Base-by-base conservation (phyloP, 225 moss, liverwort and hornwort species). In the Marchantia polymorpha region DNA sequence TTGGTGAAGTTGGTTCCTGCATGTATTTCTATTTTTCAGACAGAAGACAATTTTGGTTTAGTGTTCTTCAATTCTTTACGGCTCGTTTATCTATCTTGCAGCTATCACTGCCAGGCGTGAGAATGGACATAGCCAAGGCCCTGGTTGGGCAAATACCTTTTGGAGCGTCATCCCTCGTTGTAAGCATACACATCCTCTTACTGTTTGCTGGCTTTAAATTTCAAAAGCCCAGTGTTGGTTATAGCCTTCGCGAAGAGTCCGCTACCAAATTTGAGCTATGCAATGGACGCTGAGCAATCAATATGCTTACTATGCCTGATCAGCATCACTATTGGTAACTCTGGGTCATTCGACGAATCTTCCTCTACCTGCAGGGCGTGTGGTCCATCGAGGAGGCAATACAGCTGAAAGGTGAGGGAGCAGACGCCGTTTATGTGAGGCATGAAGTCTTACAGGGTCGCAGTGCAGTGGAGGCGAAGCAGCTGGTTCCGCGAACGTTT, bases 91-190 rank as follows among this genome's bases (percentile, higher is more conserved):
- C 17, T 79, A 25, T 54, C 69, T 64, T 87, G 70, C 85, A 97
- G 97, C 81, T 97, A 81, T 88, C 93, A 73, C 86, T 97, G 78
- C 93, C 93, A 39, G 93, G 94, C 14, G 81, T 94, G 83, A 88
- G 93, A 60, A 88, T 79, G 85, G 94, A 93, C 85, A 89, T 97
- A 76, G 92, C 97, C 64, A 94, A 93, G 83, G 88, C 92, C 58
- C 88, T 97, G n/a, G 87, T 93, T 48, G 89, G 89, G 59, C 91
- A 97, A 80, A 90, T 97, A 53, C 97, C 97, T 72, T 97, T 94
- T 74, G 97, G 94, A 88, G 91, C 93, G 49, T 84, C 91, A 52
- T 97, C 93, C 29, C 83, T 97, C 80, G 94, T 93, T 89, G 96
- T 97, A 85, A 86, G 88, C 15, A 69, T 30, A 69, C 52, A 54